Conservation (phyloP, 441 rosid genomes). For the Gossypium lobatum region DNA sequence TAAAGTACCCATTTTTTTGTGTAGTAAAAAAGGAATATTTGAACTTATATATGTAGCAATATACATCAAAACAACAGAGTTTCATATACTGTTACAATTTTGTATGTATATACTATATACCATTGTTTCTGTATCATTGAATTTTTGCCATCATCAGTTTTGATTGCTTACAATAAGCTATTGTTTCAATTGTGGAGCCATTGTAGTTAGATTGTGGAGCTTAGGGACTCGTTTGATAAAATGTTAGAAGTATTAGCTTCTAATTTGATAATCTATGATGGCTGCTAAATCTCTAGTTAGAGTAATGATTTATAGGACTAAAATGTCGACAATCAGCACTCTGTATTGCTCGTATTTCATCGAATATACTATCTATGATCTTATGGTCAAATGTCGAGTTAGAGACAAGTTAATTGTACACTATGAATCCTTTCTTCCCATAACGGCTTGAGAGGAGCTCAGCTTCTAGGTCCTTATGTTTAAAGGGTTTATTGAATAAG, state of each 20-base stretch:
- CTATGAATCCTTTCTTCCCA: background rate
- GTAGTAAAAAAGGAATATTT: background rate
- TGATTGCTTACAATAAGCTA: background rate
- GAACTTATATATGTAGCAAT: background rate
- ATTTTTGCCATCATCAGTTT: background rate
- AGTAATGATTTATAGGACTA: background rate
- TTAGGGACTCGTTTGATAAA: background rate
- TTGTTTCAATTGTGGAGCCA: background rate
- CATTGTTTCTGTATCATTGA: background rate
- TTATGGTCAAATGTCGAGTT: background rate
- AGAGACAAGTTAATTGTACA: background rate
- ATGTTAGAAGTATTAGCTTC: background rate
- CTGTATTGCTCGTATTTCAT: background rate
- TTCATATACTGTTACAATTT: background rate
- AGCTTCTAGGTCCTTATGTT: constrained; percentile 1
- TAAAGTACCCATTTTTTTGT: background rate
- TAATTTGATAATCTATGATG: background rate
- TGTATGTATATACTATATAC: background rate
- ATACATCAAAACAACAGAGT: background rate
- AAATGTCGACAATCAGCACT: background rate
- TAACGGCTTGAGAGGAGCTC: background rate
- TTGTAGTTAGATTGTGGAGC: background rate
- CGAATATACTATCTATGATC: background rate
- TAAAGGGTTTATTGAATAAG: background rate
- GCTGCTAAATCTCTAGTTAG: background rate